Evolutionary conservation across 768 basidiomycete species (phyloP), one percentile per base, ranked within the genome.

Genomic region (Cubamyces sp.): DNA sequence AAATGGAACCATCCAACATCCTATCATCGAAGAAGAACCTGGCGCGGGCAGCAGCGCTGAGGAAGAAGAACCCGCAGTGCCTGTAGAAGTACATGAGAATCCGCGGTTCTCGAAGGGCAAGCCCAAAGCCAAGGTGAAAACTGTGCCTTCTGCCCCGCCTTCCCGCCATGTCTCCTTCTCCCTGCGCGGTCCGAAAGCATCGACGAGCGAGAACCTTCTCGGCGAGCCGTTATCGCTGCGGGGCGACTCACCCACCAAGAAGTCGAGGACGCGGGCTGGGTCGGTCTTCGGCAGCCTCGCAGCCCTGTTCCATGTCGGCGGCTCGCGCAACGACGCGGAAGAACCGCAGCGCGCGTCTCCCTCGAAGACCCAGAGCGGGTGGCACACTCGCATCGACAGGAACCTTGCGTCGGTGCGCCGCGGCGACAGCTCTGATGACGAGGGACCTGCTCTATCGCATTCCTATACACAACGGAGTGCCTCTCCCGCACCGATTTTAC

Each of bases 1-100:
- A 1, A 66, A 68, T 43, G 68, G 68, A n/a, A 60, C 39, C 39
- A 25, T 42, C 3, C 45, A 49, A 23, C 52, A 41, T 40, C 39
- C 66, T 0, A 64, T 68, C 15, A 77, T 59, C 39, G 64, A 59
- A 11, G 65, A 71, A 30, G 69, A 67, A 43, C 47, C 65, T 0
- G 67, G 70, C 8, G 66, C 67, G 42, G 55, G 74, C 5, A 74
- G 77, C 56, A 77, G 76, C 42, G 75, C 66, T 0, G 78, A 76
- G 6, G 77, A 77, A 15, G 78, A 75, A 6, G 77, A 76, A 9
- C 67, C 69, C 8, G 65, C 69, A 9, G 69, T 69, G 37, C 70
- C 75, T n/a, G 63, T 82, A 12, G 71, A 74, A 43, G 75, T 86
- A 5, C 78, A 82, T n/a, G 86, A 87, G 66, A 87, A 87, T 64